Conservation (phyloP, 73 alveolate genomes). For the Paramecium biaurelia region DNA sequence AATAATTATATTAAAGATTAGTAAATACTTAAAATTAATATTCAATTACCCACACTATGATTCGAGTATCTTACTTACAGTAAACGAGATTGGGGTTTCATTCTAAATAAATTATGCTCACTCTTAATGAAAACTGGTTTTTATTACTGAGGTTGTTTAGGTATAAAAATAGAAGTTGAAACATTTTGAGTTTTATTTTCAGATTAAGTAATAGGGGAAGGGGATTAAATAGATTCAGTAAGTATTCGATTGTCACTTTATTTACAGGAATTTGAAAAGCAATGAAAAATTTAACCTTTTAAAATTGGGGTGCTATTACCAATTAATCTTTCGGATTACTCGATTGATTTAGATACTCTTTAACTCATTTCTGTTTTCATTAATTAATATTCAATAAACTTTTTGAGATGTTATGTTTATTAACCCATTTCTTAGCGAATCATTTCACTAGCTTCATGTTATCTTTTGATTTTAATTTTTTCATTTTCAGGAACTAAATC, state of each 20-base stretch:
- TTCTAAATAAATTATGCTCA: background rate
- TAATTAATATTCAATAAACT: background rate
- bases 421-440: constrained; percentile 10
- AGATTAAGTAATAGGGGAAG: background rate
- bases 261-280: background rate
- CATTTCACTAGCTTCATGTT: background rate
- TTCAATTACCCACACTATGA: background rate
- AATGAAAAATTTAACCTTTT: background rate
- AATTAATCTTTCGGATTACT: background rate
- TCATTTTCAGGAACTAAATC: background rate
- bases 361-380: constrained; percentile 16
- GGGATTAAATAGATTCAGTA: background rate
- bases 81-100: background rate
- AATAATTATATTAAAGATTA: background rate
- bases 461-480: background rate
- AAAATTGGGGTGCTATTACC: background rate
- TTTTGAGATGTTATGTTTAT: background rate
- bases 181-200: background rate
- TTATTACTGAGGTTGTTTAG: background rate
- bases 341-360: background rate
- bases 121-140: constrained; percentile 6
- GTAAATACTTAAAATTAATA: background rate
- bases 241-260: background rate
- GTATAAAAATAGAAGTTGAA: background rate
- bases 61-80: background rate